Evolutionary conservation across 495 filamentous ascomycete genomes (phyloP).

Genomic region (Xylaria palmicola): DNA sequence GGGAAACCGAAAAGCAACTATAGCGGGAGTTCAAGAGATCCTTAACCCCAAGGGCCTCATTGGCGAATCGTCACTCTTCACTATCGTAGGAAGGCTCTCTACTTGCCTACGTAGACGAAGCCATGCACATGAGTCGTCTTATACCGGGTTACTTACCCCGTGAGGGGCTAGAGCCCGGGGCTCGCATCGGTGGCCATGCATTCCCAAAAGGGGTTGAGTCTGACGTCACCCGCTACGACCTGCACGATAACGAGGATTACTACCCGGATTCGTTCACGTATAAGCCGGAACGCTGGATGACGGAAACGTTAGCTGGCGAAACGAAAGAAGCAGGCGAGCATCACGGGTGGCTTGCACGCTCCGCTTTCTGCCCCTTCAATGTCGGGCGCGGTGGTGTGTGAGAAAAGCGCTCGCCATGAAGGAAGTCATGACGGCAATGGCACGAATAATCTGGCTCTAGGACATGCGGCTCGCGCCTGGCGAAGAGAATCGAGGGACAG

Average conservation of each 20-base stretch:
- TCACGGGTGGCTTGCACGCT: neutral
- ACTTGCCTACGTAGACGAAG: neutral
- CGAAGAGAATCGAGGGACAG: slow-evolving; percentile 14
- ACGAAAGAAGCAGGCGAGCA: neutral
- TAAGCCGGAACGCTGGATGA: slow-evolving; percentile 43
- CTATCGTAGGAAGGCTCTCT: neutral
- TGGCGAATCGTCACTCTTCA: neutral
- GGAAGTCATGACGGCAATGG: slow-evolving; percentile 29
- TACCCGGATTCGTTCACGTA: slow-evolving; percentile 39
- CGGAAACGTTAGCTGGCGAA: neutral
- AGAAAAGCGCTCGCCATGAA: slow-evolving; percentile 40
- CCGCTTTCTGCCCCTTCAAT: slow-evolving; percentile 39
- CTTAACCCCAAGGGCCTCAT: neutral
- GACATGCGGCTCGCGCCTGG: slow-evolving; percentile 21
- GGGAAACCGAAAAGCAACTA: neutral
- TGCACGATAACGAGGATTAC: slow-evolving; percentile 41
- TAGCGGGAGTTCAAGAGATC: neutral
- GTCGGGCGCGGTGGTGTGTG: slow-evolving; percentile 40
- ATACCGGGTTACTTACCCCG: neutral
- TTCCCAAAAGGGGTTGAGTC: slow-evolving; percentile 22
- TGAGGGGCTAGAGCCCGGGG: neutral
- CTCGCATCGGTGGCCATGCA: neutral
- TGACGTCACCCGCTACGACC: slow-evolving; percentile 33
- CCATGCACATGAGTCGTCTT: neutral
- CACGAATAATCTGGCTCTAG: slow-evolving; percentile 23